Conservation (phyloP, 2,329 filamentous ascomycete species). For the Trichophyton benhamiae region DNA sequence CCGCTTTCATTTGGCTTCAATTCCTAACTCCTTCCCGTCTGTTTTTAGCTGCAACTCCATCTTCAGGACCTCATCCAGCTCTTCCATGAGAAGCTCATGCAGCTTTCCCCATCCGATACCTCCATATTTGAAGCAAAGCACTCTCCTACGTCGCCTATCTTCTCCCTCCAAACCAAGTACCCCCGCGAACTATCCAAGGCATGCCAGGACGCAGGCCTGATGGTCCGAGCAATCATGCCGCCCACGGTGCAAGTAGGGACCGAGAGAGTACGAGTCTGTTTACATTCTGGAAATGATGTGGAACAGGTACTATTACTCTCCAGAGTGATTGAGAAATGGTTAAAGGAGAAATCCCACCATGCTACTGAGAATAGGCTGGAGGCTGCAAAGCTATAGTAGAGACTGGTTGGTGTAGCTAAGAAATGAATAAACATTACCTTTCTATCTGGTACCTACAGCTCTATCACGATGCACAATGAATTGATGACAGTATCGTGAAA, state of each 20-base stretch:
- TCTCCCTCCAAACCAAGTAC: slow-evolving; percentile 47
- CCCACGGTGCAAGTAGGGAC: slow-evolving; percentile 54
- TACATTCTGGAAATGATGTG: slow-evolving; percentile 54
- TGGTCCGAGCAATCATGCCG: slow-evolving; percentile 54
- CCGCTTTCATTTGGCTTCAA: slow-evolving; percentile 10
- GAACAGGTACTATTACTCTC: slow-evolving; percentile 46
- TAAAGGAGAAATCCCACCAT: slow-evolving; percentile 1
- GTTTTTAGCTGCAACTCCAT: slow-evolving; percentile 28
- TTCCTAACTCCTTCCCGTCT: background rate
- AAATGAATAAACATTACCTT: background rate
- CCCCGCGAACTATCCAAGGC: slow-evolving; percentile 47
- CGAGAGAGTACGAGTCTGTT: slow-evolving; percentile 53
- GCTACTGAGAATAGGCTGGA: background rate
- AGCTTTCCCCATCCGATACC: slow-evolving; percentile 21
- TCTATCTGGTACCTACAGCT: background rate
- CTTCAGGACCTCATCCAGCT: slow-evolving; percentile 38
- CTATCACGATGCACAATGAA: background rate
- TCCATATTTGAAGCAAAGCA: slow-evolving; percentile 28
- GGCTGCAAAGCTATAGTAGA: background rate
- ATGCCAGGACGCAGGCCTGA: slow-evolving; percentile 48
- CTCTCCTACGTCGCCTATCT: slow-evolving; percentile 49
- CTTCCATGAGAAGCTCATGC: slow-evolving; percentile 35
- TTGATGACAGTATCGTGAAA: background rate
- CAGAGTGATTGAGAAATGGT: slow-evolving; percentile 9
- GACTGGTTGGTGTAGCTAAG: background rate